phyloP scores from a whole-genome alignment of 1,284 basidiomycete genomes.

The Heterobasidion parviporum region DNA sequence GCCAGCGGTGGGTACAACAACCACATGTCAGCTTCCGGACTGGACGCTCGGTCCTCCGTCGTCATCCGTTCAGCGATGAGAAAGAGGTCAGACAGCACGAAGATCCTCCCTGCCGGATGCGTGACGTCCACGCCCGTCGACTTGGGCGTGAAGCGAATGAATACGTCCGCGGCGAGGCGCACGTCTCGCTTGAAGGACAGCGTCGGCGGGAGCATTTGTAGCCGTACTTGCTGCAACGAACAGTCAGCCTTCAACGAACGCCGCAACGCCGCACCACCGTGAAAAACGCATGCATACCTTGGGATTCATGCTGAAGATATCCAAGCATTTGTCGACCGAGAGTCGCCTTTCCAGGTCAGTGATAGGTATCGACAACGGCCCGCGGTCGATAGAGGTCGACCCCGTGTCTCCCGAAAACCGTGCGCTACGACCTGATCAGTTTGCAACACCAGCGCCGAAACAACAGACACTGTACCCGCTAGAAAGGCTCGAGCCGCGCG shows the following conservation, averaged over 20 bases:
- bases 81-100: constrained; percentile 89
- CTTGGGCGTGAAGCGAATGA: constrained; percentile 73
- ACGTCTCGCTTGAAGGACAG: constrained; percentile 79
- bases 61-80: constrained; percentile 82
- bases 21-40: constrained; percentile 77
- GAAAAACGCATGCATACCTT: constrained; percentile 53
- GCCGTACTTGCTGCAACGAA: constrained; percentile 65
- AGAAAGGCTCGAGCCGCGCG: constrained; percentile 41
- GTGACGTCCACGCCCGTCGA: constrained; percentile 68
- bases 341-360: constrained; percentile 79
- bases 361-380: constrained; percentile 50
- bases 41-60: constrained; percentile 48
- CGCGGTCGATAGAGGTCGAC: constrained; percentile 43
- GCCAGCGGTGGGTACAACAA: constrained; percentile 93
- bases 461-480: constrained; percentile 34
- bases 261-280: not conserved
- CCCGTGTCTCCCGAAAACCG: constrained; percentile 51
- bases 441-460: not conserved
- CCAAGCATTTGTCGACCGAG: constrained; percentile 73
- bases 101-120: constrained; percentile 76
- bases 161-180: constrained; percentile 67
- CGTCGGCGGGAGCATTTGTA: constrained; percentile 82
- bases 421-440: constrained; percentile 1
- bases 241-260: not conserved
- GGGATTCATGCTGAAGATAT: constrained; percentile 94